A percentile compares a stretch with the other conserved stretches of the same genome.
Conservation (phyloP, 306 rosid species). For the Trifolium fragiferum region DNA sequence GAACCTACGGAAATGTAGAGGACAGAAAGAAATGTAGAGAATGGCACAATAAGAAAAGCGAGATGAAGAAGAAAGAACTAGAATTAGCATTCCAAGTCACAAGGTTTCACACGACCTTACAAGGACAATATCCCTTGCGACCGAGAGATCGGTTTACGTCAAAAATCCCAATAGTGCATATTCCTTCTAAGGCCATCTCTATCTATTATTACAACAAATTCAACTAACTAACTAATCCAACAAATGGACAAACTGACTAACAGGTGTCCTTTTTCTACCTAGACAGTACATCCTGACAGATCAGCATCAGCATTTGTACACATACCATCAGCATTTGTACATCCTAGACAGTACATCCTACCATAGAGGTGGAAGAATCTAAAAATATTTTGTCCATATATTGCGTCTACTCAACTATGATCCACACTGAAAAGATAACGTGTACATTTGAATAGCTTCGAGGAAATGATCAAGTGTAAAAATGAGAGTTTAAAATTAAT, state of each 20-base stretch:
- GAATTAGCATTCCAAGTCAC: background rate
- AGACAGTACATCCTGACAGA: background rate
- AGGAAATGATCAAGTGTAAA: background rate
- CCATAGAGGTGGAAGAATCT: background rate
- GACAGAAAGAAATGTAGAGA: background rate
- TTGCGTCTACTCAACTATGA: background rate
- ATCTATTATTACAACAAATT: background rate
- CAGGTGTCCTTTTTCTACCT: background rate
- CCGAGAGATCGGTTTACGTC: background rate
- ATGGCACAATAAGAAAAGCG: background rate
- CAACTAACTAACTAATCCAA: background rate
- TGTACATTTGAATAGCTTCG: conserved; percentile 2
- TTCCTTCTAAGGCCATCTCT: background rate
- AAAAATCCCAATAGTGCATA: background rate
- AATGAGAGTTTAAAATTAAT: too few relatives aligned
- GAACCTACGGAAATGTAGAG: background rate
- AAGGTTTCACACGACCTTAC: background rate
- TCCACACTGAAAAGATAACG: background rate
- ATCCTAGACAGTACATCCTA: too few relatives aligned
- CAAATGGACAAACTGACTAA: background rate
- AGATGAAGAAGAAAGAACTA: background rate
- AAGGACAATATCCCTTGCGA: background rate
- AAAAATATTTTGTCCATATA: too few relatives aligned
- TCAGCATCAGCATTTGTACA: background rate
- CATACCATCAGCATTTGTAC: background rate